A percentile compares a stretch with the other conserved stretches of the same genome.
phyloP scores from a whole-genome alignment of 2,329 filamentous ascomycete genomes.

The Penicillium psychrosexuale region DNA sequence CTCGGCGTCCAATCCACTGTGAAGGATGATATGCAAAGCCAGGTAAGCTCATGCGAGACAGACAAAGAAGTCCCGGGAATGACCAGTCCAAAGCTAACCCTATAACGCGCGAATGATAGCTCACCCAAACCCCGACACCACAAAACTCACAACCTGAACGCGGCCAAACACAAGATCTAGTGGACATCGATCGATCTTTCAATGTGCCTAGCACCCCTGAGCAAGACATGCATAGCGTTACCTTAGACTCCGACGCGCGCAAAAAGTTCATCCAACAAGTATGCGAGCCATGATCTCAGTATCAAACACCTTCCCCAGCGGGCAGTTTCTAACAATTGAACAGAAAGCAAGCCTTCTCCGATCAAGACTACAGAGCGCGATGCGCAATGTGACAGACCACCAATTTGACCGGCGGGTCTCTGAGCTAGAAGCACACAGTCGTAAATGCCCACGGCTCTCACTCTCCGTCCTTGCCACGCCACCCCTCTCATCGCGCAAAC shows the following conservation, averaged over 20 bases:
- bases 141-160: constrained; percentile 18
- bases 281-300: constrained; percentile 15
- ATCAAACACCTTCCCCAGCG: neutral
- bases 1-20: constrained; percentile 14
- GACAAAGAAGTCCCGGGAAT: neutral
- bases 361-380: constrained; percentile 39
- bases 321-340: constrained; percentile 12
- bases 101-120: constrained; percentile 8
- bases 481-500: constrained; percentile 16
- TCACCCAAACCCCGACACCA: constrained; percentile 16
- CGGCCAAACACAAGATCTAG: constrained; percentile 14
- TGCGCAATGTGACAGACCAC: constrained; percentile 38
- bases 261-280: constrained; percentile 44
- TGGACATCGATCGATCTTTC: constrained; percentile 10
- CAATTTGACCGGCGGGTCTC: constrained; percentile 42
- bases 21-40: constrained; percentile 13
- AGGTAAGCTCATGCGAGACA: constrained; percentile 17
- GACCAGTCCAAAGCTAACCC: neutral
- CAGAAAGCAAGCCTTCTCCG: constrained; percentile 43
- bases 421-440: constrained; percentile 41
- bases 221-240: constrained; percentile 22
- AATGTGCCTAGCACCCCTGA: constrained; percentile 10
- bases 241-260: constrained; percentile 36
- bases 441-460: constrained; percentile 33
- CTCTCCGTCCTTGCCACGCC: constrained; percentile 21